These are phyloP conservation scores for Aspergillus hancockii DNA, from an alignment of 495 filamentous ascomycete species.

Conservation along the genomic window DNA sequence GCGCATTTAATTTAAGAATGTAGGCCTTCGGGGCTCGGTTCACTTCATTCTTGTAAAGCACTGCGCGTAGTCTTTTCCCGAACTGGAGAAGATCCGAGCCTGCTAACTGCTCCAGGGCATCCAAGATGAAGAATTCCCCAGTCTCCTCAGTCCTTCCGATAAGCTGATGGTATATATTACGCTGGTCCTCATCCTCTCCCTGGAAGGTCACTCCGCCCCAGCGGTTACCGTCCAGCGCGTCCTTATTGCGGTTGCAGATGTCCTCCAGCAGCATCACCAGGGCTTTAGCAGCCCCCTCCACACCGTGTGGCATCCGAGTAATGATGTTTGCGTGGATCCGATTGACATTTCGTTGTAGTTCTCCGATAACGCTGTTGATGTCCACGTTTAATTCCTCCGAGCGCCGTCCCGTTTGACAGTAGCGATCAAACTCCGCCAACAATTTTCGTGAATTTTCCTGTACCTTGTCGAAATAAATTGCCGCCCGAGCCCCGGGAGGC, in stretches of 20 bases:
- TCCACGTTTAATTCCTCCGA: slow-evolving; percentile 25
- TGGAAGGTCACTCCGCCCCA: slow-evolving; percentile 41
- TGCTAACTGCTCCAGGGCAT: slow-evolving; percentile 41
- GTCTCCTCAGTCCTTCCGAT: slow-evolving; percentile 43
- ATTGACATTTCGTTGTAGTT: slow-evolving; percentile 37
- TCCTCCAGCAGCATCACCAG: slow-evolving; percentile 47
- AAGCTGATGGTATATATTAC: slow-evolving; percentile 51
- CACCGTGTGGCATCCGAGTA: slow-evolving; percentile 37
- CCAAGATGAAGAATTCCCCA: slow-evolving; percentile 43
- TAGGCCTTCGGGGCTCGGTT: slow-evolving; percentile 41
- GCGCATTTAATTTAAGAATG: slow-evolving; percentile 31
- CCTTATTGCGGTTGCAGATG: slow-evolving; percentile 46
- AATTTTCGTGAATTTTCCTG: slow-evolving; percentile 38
- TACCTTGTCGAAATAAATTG: slow-evolving; percentile 50
- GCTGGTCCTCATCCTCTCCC: slow-evolving; percentile 48
- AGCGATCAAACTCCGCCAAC: slow-evolving; percentile 44
- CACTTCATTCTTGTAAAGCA: slow-evolving; percentile 41
- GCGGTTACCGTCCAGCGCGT: slow-evolving; percentile 40
- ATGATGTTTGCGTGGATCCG: slow-evolving; percentile 40
- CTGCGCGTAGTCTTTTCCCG: slow-evolving; percentile 31
- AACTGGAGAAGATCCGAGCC: slow-evolving; percentile 35
- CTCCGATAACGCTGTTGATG: slow-evolving; percentile 33
- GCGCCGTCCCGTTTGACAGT: slow-evolving; percentile 38
- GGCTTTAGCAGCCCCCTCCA: slow-evolving; percentile 40
- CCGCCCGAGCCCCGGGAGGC: slow-evolving; percentile 47